phyloP scores from a whole-genome alignment of 192 early-diverging fungal genomes.

The Backusella tarrabulga region DNA sequence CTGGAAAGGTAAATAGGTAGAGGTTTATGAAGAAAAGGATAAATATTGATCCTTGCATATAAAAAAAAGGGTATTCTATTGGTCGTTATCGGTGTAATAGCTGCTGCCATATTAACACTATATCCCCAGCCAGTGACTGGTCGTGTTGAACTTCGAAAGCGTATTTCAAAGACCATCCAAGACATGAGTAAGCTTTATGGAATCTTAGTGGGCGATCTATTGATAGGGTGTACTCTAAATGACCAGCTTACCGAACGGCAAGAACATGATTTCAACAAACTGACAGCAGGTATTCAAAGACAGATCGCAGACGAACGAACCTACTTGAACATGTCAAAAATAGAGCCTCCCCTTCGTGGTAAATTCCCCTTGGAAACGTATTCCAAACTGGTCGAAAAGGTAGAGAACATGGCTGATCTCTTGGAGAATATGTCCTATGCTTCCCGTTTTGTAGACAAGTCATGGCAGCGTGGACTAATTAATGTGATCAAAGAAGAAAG shows the following conservation, averaged over 20 bases:
- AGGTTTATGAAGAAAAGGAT: not conserved
- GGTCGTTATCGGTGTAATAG: slow-evolving; percentile 32
- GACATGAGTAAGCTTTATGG: slow-evolving; percentile 32
- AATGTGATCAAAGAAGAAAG: not conserved
- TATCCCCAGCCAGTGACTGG: slow-evolving; percentile 30
- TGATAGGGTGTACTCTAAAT: not conserved
- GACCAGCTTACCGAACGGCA: slow-evolving; percentile 2
- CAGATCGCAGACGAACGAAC: slow-evolving; percentile 33
- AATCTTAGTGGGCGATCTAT: slow-evolving; percentile 11
- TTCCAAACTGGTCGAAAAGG: slow-evolving; percentile 19
- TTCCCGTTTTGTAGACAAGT: not conserved
- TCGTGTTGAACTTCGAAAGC: slow-evolving; percentile 36
- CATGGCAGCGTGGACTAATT: not conserved
- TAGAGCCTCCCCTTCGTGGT: slow-evolving; percentile 40
- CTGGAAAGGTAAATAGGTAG: slow-evolving; percentile 23
- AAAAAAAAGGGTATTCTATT: slow-evolving; percentile 19
- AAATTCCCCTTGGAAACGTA: slow-evolving; percentile 35
- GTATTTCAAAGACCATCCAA: slow-evolving; percentile 31
- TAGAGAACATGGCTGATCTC: slow-evolving; percentile 37
- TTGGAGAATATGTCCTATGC: not conserved
- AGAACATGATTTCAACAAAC: slow-evolving; percentile 22
- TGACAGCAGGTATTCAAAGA: slow-evolving; percentile 20
- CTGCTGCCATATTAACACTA: slow-evolving; percentile 27
- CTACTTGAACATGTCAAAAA: slow-evolving; percentile 26
- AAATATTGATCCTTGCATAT: not conserved